Conservation (phyloP, 2,329 filamentous ascomycete species). For the Xylariaceae sp. region DNA sequence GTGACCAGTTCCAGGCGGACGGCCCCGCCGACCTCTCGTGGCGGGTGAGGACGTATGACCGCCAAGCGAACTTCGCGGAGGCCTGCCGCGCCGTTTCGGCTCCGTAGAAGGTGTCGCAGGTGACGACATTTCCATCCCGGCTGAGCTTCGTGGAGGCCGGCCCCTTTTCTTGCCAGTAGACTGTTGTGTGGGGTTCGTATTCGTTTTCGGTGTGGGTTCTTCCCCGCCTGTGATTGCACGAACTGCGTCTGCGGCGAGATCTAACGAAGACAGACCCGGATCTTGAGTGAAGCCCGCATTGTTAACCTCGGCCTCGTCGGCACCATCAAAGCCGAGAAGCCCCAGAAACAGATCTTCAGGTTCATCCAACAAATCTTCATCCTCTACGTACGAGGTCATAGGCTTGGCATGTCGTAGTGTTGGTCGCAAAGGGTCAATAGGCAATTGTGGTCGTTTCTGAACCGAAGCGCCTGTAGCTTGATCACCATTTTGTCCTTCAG, state of each 20-base stretch:
- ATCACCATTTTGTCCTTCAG: slow-evolving; percentile 12
- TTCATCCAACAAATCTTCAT: slow-evolving; percentile 41
- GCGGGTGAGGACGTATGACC: neutral
- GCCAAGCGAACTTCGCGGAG: neutral
- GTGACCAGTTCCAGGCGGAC: slow-evolving; percentile 12
- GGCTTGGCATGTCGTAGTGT: slow-evolving; percentile 49
- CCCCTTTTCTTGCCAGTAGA: slow-evolving; percentile 26
- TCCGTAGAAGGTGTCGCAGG: slow-evolving; percentile 13
- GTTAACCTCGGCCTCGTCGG: too few species aligned
- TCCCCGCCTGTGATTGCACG: slow-evolving; percentile 24
- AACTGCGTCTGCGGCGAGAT: slow-evolving; percentile 36
- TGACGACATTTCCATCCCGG: slow-evolving; percentile 12
- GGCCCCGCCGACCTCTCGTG: neutral
- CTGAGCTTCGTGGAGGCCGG: slow-evolving; percentile 25
- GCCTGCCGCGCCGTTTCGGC: slow-evolving; percentile 28
- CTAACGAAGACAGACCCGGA: slow-evolving; percentile 30
- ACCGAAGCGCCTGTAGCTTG: slow-evolving; percentile 16
- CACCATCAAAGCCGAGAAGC: slow-evolving; percentile 15
- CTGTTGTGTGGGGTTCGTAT: slow-evolving; percentile 17
- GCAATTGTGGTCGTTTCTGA: slow-evolving; percentile 25
- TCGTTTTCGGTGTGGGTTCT: too few species aligned
- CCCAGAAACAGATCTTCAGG: slow-evolving; percentile 34
- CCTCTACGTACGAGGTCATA: slow-evolving; percentile 45
- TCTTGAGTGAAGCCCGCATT: slow-evolving; percentile 3
- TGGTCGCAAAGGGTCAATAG: slow-evolving; percentile 41